Percentiles rank a stretch among this genome's conserved stretches.
phyloP scores from a whole-genome alignment of 2,329 filamentous ascomycete genomes.

The Neonectria coccinea region DNA sequence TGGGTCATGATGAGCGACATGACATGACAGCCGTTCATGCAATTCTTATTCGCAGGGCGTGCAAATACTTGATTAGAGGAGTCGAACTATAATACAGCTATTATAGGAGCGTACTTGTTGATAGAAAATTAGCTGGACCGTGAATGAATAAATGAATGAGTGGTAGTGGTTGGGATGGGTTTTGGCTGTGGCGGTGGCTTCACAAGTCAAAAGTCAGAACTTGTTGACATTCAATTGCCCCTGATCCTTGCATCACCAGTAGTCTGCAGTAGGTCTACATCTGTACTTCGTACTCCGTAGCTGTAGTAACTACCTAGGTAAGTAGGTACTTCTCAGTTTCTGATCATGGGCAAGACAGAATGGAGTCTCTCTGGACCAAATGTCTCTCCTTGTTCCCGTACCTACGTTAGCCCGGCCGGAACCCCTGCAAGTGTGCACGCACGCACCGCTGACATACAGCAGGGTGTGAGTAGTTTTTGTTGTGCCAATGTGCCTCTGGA shows the following conservation, averaged over 20 bases:
- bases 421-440: slow-evolving; percentile 3
- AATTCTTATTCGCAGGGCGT: not conserved
- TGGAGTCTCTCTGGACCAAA: not conserved
- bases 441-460: slow-evolving; percentile 1
- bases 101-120: not conserved
- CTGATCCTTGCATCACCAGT: not conserved
- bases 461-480: not conserved
- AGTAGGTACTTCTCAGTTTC: too few species aligned
- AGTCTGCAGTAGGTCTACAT: too few species aligned
- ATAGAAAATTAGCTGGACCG: not conserved
- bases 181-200: not conserved
- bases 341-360: too few species aligned
- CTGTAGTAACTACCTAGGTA: too few species aligned
- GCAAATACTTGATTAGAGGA: not conserved
- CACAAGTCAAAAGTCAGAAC: not conserved
- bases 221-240: not conserved
- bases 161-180: not conserved
- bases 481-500: not conserved
- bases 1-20: not conserved
- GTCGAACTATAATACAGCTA: not conserved
- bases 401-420: slow-evolving; percentile 21
- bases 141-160: too few species aligned
- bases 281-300: too few species aligned
- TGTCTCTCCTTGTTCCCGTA: slow-evolving; percentile 13
- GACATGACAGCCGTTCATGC: slow-evolving; percentile 2